These are phyloP conservation scores for Penicillium soppii DNA, from an alignment of 495 filamentous ascomycete genomes.

Conservation along the genomic window DNA sequence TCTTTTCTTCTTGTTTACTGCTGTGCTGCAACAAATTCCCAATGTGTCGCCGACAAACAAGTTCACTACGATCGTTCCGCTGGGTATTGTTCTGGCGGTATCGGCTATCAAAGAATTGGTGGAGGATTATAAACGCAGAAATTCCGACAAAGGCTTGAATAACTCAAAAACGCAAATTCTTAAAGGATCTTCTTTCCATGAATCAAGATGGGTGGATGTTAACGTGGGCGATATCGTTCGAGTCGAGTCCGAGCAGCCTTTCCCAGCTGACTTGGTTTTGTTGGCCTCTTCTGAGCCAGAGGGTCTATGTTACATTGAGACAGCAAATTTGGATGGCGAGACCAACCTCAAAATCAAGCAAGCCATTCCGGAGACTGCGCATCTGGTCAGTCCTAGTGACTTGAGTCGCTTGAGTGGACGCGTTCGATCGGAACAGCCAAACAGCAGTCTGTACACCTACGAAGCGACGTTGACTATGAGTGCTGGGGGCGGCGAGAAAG, in stretches of 20 bases:
- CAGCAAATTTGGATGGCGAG: conserved; percentile 96
- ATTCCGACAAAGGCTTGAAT: conserved; percentile 85
- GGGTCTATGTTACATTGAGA: conserved; percentile 98
- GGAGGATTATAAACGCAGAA: conserved; percentile 89
- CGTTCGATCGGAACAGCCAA: conserved; percentile 93
- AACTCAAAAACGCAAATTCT: conserved; percentile 82
- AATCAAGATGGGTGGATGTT: conserved; percentile 91
- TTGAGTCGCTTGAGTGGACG: conserved; percentile 83
- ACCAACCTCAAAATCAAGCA: conserved; percentile 99
- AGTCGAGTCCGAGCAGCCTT: conserved; percentile 93
- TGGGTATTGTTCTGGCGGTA: conserved; percentile 84
- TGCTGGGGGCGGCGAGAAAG: conserved; percentile 92
- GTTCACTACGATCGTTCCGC: conserved; percentile 93
- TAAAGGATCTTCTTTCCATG: conserved; percentile 79
- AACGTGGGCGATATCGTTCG: conserved; percentile 91
- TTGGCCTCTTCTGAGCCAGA: conserved; percentile 96
- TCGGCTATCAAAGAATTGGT: conserved; percentile 94
- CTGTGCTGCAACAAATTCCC: conserved; percentile 92
- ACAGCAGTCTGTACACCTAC: conserved; percentile 98
- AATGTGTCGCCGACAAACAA: conserved; percentile 90
- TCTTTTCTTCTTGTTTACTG: conserved; percentile 98
- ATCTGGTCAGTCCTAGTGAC: conserved; percentile 82
- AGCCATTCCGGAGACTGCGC: conserved; percentile 88
- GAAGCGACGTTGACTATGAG: conserved; percentile 95
- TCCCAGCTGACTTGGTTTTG: conserved; percentile 91